phyloP scores from a whole-genome alignment of 2,329 filamentous ascomycete genomes.

The Cryphonectria naterciae region DNA sequence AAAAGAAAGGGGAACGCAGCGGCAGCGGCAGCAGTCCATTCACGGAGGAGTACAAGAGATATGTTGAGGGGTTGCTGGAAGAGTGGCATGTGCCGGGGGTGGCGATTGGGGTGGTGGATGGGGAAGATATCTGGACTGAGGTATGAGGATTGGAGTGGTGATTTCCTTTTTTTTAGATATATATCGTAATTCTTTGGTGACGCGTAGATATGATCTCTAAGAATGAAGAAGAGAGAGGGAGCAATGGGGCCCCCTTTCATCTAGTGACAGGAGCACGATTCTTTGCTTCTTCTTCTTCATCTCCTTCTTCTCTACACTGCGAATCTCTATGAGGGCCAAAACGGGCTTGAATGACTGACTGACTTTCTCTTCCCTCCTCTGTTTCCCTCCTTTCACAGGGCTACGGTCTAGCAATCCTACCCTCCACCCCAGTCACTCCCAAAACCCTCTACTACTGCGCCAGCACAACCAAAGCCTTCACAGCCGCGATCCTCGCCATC shows the following conservation, averaged over 20 bases:
- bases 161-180: neutral
- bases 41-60: slow-evolving; percentile 25
- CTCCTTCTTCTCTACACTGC: too few relatives aligned
- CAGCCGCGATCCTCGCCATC: slow-evolving; percentile 52
- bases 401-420: slow-evolving; percentile 46
- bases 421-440: slow-evolving; percentile 45
- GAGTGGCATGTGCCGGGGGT: slow-evolving; percentile 54
- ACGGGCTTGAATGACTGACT: neutral
- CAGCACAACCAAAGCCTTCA: slow-evolving; percentile 60
- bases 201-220: neutral
- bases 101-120: slow-evolving; percentile 52
- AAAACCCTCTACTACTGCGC: slow-evolving; percentile 58
- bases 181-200: neutral
- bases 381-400: slow-evolving; percentile 38
- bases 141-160: slow-evolving; percentile 35
- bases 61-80: slow-evolving; percentile 37
- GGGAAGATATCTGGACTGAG: slow-evolving; percentile 45
- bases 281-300: neutral
- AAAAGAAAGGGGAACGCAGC: neutral
- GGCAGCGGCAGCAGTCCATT: slow-evolving; percentile 17
- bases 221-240: neutral
- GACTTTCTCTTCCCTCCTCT: neutral
- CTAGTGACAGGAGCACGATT: neutral
- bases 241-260: too few relatives aligned
- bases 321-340: neutral